These are phyloP conservation scores for Fusarium anguioides DNA, from an alignment of 2,329 filamentous ascomycete genomes.

Conservation along the genomic window DNA sequence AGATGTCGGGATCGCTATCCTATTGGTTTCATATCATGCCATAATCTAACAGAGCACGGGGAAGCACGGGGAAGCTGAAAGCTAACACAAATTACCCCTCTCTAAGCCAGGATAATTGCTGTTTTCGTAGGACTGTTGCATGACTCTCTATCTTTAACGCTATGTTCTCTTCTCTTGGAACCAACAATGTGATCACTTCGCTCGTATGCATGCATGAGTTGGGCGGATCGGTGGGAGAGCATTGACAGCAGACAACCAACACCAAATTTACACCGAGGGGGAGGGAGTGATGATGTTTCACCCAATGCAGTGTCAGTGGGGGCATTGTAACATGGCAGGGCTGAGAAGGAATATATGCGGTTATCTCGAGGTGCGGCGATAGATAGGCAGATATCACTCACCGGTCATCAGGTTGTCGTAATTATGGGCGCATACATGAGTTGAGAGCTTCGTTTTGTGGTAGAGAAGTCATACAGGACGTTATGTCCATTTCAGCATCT, in stretches of 20 bases:
- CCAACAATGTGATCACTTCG: slow-evolving; percentile 1
- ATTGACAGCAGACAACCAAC: not conserved
- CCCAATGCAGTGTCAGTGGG: not conserved
- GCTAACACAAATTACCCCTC: not conserved
- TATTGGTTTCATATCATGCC: slow-evolving; percentile 8
- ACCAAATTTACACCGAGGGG: not conserved
- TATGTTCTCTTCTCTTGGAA: not conserved
- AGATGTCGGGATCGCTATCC: not conserved
- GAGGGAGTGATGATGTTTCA: not conserved
- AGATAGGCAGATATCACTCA: not conserved
- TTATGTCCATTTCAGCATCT: not conserved
- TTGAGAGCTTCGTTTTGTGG: not conserved
- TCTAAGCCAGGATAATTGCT: slow-evolving; percentile 3
- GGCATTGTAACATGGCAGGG: not conserved
- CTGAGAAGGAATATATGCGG: not conserved
- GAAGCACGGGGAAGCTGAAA: too few relatives aligned
- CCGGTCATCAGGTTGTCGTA: not conserved
- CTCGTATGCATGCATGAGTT: not conserved
- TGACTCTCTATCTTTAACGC: slow-evolving; percentile 5
- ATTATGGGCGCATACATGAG: not conserved
- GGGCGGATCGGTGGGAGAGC: not conserved
- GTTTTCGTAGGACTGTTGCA: slow-evolving; percentile 20
- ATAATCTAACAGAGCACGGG: not conserved
- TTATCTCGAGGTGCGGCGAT: not conserved
- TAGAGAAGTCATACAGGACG: not conserved